These are phyloP conservation scores for Tubosaeta sp. DNA, from an alignment of 768 basidiomycete species.

Conservation along the genomic window DNA sequence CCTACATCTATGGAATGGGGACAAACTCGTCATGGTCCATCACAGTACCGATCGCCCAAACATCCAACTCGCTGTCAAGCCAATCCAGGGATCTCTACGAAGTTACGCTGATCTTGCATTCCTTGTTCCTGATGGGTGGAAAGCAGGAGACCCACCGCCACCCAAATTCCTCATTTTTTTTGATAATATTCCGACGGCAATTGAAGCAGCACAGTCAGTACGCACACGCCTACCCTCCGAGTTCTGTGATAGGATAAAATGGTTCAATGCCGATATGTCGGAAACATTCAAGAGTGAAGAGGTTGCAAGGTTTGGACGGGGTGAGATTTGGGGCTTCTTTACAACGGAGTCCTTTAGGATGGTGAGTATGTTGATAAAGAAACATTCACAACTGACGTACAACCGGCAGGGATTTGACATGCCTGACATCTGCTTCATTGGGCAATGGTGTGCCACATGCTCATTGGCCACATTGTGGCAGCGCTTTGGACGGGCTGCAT, in stretches of 20 bases:
- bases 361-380: conserved; percentile 21
- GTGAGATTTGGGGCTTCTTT: background rate
- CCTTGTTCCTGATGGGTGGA: background rate
- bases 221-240: background rate
- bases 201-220: background rate
- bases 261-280: conserved; percentile 9
- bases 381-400: no score
- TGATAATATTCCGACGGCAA: background rate
- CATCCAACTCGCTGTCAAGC: background rate
- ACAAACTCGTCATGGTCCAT: background rate
- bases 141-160: background rate
- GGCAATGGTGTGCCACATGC: conserved; percentile 31
- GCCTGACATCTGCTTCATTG: conserved; percentile 30
- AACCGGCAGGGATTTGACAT: conserved; percentile 34
- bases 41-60: background rate
- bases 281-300: conserved; percentile 13
- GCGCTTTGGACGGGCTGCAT: background rate
- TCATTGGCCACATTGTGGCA: conserved; percentile 11
- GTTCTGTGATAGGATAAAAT: background rate
- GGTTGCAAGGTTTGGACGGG: conserved; percentile 3
- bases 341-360: conserved; percentile 36
- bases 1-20: conserved; percentile 2
- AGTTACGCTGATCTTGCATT: background rate
- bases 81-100: background rate
- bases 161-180: background rate